Conservation (phyloP, 1,139 yeast species). For the Pichia sorboxylosa region DNA sequence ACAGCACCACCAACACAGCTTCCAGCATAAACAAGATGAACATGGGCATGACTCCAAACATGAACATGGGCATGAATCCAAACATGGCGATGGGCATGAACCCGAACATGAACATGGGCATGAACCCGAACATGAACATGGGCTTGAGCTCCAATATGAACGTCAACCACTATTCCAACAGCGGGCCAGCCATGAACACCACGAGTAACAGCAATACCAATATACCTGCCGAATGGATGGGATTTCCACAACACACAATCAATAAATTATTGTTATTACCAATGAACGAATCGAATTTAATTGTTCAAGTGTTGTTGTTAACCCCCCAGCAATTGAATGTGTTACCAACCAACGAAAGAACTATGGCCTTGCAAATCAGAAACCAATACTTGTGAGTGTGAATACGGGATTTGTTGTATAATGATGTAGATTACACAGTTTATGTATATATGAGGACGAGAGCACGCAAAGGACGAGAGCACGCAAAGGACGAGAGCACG, state of each 20-base stretch:
- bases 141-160: slow-evolving; percentile 1
- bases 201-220: slow-evolving; percentile 10
- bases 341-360: slow-evolving; percentile 49
- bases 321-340: slow-evolving; percentile 43
- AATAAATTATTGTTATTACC: slow-evolving; percentile 36
- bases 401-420: no score
- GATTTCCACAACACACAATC: slow-evolving; percentile 37
- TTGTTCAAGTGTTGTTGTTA: slow-evolving; percentile 51
- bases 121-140: slow-evolving; percentile 1
- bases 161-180: no score
- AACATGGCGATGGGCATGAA: neutral
- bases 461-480: no score
- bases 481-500: no score
- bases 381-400: slow-evolving; percentile 40
- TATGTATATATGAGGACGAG: no score
- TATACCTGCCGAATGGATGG: slow-evolving; percentile 34
- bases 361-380: slow-evolving; percentile 48
- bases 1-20: slow-evolving; percentile 18
- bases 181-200: no score
- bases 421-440: no score
- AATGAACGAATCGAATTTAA: slow-evolving; percentile 50
- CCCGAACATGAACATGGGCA: neutral
- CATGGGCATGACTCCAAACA: neutral
- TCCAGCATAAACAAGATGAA: no score
- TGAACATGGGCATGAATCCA: slow-evolving; percentile 1